Conservation (phyloP, 495 filamentous ascomycete species). For the Aspergillus coremiiformis region DNA sequence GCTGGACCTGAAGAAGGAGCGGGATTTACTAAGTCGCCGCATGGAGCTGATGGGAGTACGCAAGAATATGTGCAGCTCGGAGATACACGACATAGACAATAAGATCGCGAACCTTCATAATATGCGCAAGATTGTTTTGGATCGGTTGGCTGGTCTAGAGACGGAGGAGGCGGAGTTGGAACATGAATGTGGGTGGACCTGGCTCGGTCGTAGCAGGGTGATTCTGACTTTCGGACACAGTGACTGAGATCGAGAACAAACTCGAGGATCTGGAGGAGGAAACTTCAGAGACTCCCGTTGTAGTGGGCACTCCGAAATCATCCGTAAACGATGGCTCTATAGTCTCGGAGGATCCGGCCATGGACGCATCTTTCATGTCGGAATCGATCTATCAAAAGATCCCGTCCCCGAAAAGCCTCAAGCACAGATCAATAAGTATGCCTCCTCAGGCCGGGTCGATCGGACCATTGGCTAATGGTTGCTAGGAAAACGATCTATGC, state of each 20-base stretch:
- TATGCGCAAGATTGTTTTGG: slow-evolving; percentile 90
- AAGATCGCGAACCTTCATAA: slow-evolving; percentile 90
- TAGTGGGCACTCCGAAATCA: slow-evolving; percentile 35
- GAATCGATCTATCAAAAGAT: slow-evolving; percentile 95
- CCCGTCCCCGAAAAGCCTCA: slow-evolving; percentile 56
- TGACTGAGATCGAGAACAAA: slow-evolving; percentile 75
- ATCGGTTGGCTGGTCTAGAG: slow-evolving; percentile 82
- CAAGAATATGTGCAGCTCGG: slow-evolving; percentile 95
- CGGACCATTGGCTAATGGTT: neutral
- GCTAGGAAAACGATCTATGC: slow-evolving; percentile 71
- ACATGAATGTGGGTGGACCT: slow-evolving; percentile 59
- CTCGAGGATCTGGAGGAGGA: slow-evolving; percentile 80
- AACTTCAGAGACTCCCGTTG: slow-evolving; percentile 49
- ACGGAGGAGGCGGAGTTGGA: slow-evolving; percentile 87
- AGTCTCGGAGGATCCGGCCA: slow-evolving; percentile 47
- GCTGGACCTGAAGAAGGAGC: slow-evolving; percentile 66
- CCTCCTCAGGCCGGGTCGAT: neutral
- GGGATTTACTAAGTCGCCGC: slow-evolving; percentile 65
- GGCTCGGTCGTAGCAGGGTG: neutral
- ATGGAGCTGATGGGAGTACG: slow-evolving; percentile 86
- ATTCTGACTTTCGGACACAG: slow-evolving; percentile 29
- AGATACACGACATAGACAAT: slow-evolving; percentile 94
- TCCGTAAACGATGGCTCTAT: slow-evolving; percentile 45
- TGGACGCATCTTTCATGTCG: slow-evolving; percentile 82
- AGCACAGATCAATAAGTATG: slow-evolving; percentile 55